Evolutionary conservation across 2,329 filamentous ascomycete species (phyloP), one percentile per base, ranked within the genome.

Genomic region (Diplocarpon rosae): DNA sequence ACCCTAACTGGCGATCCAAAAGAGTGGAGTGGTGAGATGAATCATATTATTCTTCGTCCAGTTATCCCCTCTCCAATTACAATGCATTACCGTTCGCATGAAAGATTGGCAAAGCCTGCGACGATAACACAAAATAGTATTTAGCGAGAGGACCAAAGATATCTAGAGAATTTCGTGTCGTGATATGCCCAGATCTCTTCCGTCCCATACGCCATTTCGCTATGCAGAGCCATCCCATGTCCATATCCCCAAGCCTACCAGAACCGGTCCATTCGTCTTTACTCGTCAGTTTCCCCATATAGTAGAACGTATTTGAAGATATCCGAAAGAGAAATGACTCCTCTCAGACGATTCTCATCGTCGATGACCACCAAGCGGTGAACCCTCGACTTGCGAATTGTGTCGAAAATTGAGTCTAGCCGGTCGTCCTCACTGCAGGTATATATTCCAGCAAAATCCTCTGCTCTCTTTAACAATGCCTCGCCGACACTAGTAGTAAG

Each of bases 361-460:
- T 98, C 89, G 46, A 98, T 85, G 39, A 98, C 83, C 45, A 96
- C 82, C 52, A 98, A 72, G 51, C 92, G 78, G 66, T 98, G 92
- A 24, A 98, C 90, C 49, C 93, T 77, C 37, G 89, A 95, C 67
- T 90, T 93, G 54, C 90, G 85, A 55, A 98, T 85, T 1, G 92
- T 96, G 63, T 95, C 89, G 63, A 96, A 96, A 55, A 98, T 92
- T 10, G 89, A 90, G 62, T 94, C 90, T 39, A 98, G 75, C 44
- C 89, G 81, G 65, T 98, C 92, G 50, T 93, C 83, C 51, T 92
- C 75, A 37, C 82, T 86, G 69, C 92, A 98, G 0, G 90, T 96
- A 66, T 95, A 96, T 52, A 98, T 96, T 35, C 93, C 92, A 0
- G 88, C 83, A 59, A 95, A 95, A 56, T 95, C 90, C 42, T 93